Evolutionary conservation across 2,329 filamentous ascomycete genomes (phyloP), one percentile per base, ranked within the genome.

Genomic region (Ascosphaera apis): DNA sequence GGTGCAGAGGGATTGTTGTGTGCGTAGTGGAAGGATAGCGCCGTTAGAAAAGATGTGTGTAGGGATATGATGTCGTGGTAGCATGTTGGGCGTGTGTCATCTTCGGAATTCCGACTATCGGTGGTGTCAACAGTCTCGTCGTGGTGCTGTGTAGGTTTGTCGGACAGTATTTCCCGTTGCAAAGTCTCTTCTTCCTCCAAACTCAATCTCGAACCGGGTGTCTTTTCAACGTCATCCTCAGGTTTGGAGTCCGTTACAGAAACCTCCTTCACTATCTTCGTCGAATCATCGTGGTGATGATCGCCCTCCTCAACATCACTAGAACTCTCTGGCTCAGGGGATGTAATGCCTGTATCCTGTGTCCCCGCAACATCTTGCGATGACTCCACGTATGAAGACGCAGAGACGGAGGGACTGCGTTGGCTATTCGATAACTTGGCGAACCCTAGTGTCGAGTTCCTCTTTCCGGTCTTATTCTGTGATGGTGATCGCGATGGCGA

Each of bases 11-110:
- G 56, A 40, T 74, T 72, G 50, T 76, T 70, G 53, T 84, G 76
- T 1, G 73, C 73, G 40, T 71, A 66, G 46, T 82, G 75, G 7
- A 83, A 56, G 0, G 68, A 66, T 16, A 81, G 57, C 0, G 76
- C 72, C 46, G 73, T 72, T 39, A 80, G 60, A 44, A 83, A 77
- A 8, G 72, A 64, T 30, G 61, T 60, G 50, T 82, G 70, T 17
- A 84, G 59, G 38, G 66, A 57, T 35, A 78, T 54, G 12, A 82
- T 58, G 34, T 77, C 68, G 27, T 46, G 40, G 16, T 56, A 48
- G 28, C 45, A 51, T 9, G 47, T 33, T 16, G 48, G 48, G 4
- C 44, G 49, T 6, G 42, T 18, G 15, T n/a, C 31, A 30, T 31
- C 48, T 49, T 8, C 66, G 68, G 3, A 74, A 57, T 4, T 45